A percentile compares a stretch with the other conserved stretches of the same genome.
These are phyloP conservation scores for Ormosia emarginata DNA, from an alignment of 306 rosid species.

Conservation along the genomic window DNA sequence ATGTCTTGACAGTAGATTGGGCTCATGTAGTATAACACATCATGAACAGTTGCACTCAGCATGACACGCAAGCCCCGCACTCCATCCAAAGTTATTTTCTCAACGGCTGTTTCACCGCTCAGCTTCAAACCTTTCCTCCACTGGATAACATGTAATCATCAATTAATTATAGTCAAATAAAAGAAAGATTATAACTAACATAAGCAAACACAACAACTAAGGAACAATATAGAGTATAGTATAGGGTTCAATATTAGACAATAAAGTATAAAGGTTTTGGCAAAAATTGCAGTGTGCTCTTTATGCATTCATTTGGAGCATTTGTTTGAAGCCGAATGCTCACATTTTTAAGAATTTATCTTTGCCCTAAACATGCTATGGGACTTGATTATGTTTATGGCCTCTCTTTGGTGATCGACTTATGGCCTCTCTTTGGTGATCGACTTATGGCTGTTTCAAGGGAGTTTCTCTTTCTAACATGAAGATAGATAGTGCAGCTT, in stretches of 20 bases:
- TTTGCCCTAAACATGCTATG: not conserved
- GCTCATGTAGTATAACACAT: conserved; percentile 97
- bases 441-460: conserved; percentile 3
- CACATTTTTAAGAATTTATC: not conserved
- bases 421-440: not conserved
- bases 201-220: not conserved
- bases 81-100: conserved; percentile 89
- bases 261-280: not conserved
- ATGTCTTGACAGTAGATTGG: conserved; percentile 97
- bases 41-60: conserved; percentile 95
- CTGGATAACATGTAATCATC: conserved; percentile 42
- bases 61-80: conserved; percentile 92
- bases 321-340: not conserved
- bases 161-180: conserved; percentile 10
- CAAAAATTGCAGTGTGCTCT: conserved; percentile 9
- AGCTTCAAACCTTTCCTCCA: conserved; percentile 99
- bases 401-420: conserved; percentile 9
- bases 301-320: not conserved
- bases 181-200: not conserved
- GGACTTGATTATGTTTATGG: not conserved
- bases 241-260: not conserved
- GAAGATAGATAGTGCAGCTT: not conserved
- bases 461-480: not conserved
- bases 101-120: conserved; percentile 92
- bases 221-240: not conserved